Percentiles rank a stretch among this genome's conserved stretches.
Evolutionary conservation across 2,329 filamentous ascomycete species (phyloP).

Genomic region (Nannizziopsis barbatae): DNA sequence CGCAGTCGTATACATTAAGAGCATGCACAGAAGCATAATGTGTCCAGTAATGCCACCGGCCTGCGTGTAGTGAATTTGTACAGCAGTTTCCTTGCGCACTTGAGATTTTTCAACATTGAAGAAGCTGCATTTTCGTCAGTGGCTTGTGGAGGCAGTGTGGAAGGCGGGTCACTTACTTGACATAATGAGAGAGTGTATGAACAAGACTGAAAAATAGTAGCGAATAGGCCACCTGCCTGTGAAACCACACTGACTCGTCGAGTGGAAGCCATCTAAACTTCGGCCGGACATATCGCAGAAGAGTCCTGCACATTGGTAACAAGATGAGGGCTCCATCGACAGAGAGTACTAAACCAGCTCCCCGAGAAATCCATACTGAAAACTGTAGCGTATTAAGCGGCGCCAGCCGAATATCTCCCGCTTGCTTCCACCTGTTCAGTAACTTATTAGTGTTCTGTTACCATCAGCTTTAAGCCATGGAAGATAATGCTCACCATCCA

Average conservation of each 20-base stretch:
- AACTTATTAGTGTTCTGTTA: background rate
- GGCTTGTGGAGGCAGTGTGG: background rate
- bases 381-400: slow-evolving; percentile 69
- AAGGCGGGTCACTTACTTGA: slow-evolving; percentile 60
- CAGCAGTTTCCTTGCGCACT: slow-evolving; percentile 64
- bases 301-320: slow-evolving; percentile 85
- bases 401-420: slow-evolving; percentile 53
- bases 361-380: slow-evolving; percentile 94
- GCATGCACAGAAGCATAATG: slow-evolving; percentile 97
- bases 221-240: slow-evolving; percentile 84
- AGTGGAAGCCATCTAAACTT: slow-evolving; percentile 80
- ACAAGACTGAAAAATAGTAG: slow-evolving; percentile 70
- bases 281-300: slow-evolving; percentile 73
- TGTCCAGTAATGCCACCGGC: slow-evolving; percentile 90
- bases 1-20: slow-evolving; percentile 93
- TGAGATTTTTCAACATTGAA: slow-evolving; percentile 85
- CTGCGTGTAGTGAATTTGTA: slow-evolving; percentile 85
- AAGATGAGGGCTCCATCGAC: slow-evolving; percentile 81
- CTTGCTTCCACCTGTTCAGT: slow-evolving; percentile 65
- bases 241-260: slow-evolving; percentile 97
- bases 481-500: slow-evolving; percentile 58
- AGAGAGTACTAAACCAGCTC: slow-evolving; percentile 73
- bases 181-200: slow-evolving; percentile 75
- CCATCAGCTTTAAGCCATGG: background rate
- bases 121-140: slow-evolving; percentile 50